Evolutionary conservation across 495 filamentous ascomycete species (phyloP).

Genomic region (Xylaria grammica): DNA sequence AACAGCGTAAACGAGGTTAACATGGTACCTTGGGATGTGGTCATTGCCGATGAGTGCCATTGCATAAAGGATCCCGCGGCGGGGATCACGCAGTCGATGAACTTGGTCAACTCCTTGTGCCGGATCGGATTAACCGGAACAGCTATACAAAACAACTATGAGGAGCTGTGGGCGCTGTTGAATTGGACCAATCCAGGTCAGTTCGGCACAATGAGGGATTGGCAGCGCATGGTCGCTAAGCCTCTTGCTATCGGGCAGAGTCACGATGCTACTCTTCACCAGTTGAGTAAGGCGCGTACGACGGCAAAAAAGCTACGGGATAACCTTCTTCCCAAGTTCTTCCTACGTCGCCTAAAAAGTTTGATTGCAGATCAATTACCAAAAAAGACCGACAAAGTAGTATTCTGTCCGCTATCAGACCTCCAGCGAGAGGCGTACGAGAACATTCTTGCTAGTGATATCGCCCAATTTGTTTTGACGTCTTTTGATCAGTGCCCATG

Average conservation of each 20-base stretch:
- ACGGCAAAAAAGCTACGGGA: slow-evolving; percentile 86
- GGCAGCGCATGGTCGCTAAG: slow-evolving; percentile 76
- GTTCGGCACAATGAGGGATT: slow-evolving; percentile 78
- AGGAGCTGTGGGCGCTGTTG: slow-evolving; percentile 93
- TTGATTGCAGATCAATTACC: slow-evolving; percentile 94
- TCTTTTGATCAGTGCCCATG: slow-evolving; percentile 75
- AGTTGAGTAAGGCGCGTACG: slow-evolving; percentile 79
- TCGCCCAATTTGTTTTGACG: slow-evolving; percentile 69
- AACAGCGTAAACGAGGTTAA: slow-evolving; percentile 77
- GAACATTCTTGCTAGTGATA: slow-evolving; percentile 73
- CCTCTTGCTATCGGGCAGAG: slow-evolving; percentile 85
- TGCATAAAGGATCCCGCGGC: slow-evolving; percentile 81
- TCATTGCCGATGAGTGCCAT: slow-evolving; percentile 97
- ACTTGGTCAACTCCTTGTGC: slow-evolving; percentile 89
- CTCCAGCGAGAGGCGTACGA: slow-evolving; percentile 87
- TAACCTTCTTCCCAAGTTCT: slow-evolving; percentile 89
- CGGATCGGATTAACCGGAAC: slow-evolving; percentile 94
- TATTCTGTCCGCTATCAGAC: slow-evolving; percentile 90
- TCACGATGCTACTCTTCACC: slow-evolving; percentile 85
- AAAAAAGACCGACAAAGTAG: slow-evolving; percentile 91
- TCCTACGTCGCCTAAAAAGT: slow-evolving; percentile 90
- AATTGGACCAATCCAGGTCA: slow-evolving; percentile 96
- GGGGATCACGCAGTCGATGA: slow-evolving; percentile 84
- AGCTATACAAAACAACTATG: slow-evolving; percentile 97
- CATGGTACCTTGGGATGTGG: slow-evolving; percentile 89